phyloP scores from a whole-genome alignment of 2,329 filamentous ascomycete genomes.

The Arachnomyces sp. region DNA sequence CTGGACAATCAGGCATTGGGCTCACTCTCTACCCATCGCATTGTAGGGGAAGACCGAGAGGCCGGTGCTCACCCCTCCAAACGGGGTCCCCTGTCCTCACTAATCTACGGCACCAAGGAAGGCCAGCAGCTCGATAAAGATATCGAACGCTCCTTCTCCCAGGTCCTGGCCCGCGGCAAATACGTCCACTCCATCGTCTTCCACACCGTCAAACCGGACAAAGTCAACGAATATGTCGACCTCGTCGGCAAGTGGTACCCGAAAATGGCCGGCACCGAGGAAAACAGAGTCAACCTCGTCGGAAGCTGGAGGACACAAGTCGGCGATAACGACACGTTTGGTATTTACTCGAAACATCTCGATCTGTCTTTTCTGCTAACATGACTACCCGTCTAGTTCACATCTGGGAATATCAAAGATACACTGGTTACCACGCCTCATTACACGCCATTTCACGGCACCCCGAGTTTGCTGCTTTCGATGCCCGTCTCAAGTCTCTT shows the following conservation, averaged over 20 bases:
- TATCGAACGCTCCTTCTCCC: conserved; percentile 91
- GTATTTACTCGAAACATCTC: conserved; percentile 45
- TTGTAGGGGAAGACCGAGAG: conserved; percentile 50
- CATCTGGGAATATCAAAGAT: conserved; percentile 99
- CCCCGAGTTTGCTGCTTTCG: conserved; percentile 76
- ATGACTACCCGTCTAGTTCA: conserved; percentile 66
- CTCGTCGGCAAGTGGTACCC: conserved; percentile 91
- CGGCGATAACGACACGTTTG: conserved; percentile 92
- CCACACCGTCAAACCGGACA: conserved; percentile 91
- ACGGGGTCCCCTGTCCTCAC: conserved; percentile 68
- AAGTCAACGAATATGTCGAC: conserved; percentile 88
- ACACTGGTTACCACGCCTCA: conserved; percentile 90
- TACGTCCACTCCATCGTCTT: conserved; percentile 98
- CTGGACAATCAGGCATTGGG: conserved; percentile 44
- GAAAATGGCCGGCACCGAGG: conserved; percentile 69
- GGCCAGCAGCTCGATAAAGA: conserved; percentile 89
- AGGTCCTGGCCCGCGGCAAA: conserved; percentile 89
- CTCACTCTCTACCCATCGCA: conserved; percentile 51
- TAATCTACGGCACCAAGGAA: conserved; percentile 96
- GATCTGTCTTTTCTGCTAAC: conserved; percentile 19
- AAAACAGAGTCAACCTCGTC: conserved; percentile 92
- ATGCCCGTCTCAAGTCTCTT: conserved; percentile 73
- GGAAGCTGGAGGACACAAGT: conserved; percentile 98
- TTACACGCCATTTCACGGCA: conserved; percentile 76
- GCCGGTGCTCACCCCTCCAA: conserved; percentile 56